Base-by-base conservation (phyloP, 441 rosid species). In the Mallotus japonicus region DNA sequence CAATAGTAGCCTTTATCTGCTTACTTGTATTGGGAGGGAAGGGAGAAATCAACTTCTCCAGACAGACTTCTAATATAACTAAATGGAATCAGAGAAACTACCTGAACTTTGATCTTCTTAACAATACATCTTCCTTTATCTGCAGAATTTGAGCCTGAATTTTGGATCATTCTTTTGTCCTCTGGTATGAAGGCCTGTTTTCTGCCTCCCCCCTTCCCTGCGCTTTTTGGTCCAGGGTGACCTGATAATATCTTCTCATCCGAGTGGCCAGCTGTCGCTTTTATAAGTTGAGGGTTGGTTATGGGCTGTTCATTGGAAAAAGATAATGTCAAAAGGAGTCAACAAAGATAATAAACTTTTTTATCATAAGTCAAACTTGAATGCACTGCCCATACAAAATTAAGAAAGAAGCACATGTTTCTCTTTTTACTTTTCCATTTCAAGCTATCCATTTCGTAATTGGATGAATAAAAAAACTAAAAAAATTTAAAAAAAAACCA, bases 51-150 rank as follows among this genome's bases (percentile, higher is more conserved):
- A 47, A 49, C 14, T 59, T 37, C 1, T n/a, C 55, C 9, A 20
- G 16, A 56, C 15, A 47, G 34, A 19, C 32, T 49, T 62, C 0
- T 8, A 58, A 64, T 51, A 44, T 72, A 63, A 54, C 44, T 22
- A 56, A 24, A 62, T 49, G 58, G 67, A 53, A 46, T 2, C 7
- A 22, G 60, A 47, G 51, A 70, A 71, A 76, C 54, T 76, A 81
- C 84, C 82, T 75, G 72, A 70, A 63, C n/a, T 67, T 72, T 76
- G 74, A 72, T 67, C 69, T 56, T 59, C 66, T 83, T 60, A 9
- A 44, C 62, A n/a, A 44, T 16, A 67, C 58, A 57, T 55, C 73
- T 78, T 44, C 71, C 75, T 75, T 75, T 69, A 59, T 59, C 65
- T 46, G 47, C 67, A 73, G 77, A 67, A 53, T 69, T 75, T 55